Conservation (phyloP, 306 rosid species). For the Oemleria cerasiformis region DNA sequence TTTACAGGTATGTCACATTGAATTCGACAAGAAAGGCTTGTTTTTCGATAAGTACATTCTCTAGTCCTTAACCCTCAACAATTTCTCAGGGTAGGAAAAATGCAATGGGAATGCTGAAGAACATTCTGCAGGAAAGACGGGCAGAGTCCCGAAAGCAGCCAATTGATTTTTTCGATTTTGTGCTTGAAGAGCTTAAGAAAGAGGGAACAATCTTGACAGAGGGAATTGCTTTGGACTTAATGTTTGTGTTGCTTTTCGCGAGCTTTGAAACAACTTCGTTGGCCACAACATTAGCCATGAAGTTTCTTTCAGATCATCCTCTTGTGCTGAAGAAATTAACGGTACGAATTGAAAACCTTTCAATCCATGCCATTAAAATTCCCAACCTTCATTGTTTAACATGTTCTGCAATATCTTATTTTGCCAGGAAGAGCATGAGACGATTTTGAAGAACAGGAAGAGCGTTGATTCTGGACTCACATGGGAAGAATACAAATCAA, state of each 20-base stretch:
- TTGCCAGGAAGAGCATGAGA: constrained; percentile 80
- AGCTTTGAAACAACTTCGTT: constrained; percentile 97
- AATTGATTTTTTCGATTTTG: constrained; percentile 76
- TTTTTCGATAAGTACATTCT: neutral
- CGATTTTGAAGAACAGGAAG: constrained; percentile 59
- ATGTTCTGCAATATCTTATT: constrained; percentile 8
- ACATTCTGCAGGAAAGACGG: constrained; percentile 70
- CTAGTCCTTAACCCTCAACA: constrained; percentile 15
- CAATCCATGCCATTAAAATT: constrained; percentile 22
- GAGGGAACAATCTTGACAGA: constrained; percentile 85
- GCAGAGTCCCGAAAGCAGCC: constrained; percentile 54
- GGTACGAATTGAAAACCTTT: constrained; percentile 31
- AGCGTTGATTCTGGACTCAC: constrained; percentile 62
- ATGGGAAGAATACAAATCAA: constrained; percentile 98
- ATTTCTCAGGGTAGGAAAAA: constrained; percentile 80
- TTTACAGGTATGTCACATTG: constrained; percentile 43
- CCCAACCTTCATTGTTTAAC: constrained; percentile 8
- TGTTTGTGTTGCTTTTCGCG: constrained; percentile 97
- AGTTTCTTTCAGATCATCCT: constrained; percentile 74
- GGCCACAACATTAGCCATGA: constrained; percentile 74
- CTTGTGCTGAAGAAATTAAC: constrained; percentile 59
- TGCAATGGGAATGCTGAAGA: constrained; percentile 85
- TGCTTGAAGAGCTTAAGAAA: constrained; percentile 73
- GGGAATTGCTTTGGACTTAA: constrained; percentile 81
- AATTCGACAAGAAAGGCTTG: neutral